Conservation (phyloP, 495 filamentous ascomycete genomes). For the Podospora didyma region DNA sequence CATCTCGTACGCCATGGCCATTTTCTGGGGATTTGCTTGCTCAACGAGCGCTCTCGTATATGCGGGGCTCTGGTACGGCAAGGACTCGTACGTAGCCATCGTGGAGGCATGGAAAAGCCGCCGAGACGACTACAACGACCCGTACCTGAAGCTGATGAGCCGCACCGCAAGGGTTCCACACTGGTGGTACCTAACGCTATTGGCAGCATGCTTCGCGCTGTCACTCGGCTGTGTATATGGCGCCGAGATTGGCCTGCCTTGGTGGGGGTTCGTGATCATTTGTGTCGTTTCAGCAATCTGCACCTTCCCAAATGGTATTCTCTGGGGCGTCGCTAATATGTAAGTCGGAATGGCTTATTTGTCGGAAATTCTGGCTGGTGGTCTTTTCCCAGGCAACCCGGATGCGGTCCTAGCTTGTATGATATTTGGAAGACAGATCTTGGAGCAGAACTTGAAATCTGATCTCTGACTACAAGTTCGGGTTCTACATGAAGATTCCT, state of each 20-base stretch:
- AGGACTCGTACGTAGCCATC: conserved; percentile 4
- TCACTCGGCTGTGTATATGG: conserved; percentile 43
- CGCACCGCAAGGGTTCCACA: conserved; percentile 27
- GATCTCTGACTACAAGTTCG: conserved; percentile 28
- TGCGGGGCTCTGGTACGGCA: conserved; percentile 10
- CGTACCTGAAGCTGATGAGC: conserved; percentile 17
- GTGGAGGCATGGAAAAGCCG: conserved; percentile 7
- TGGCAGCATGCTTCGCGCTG: conserved; percentile 41
- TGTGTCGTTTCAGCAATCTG: conserved; percentile 23
- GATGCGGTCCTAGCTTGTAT: conserved; percentile 25
- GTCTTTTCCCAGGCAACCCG: conserved; percentile 22
- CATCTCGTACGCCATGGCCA: conserved; percentile 36
- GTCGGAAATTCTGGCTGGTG: conserved; percentile 27
- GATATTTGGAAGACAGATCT: conserved; percentile 23
- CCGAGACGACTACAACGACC: conserved; percentile 12
- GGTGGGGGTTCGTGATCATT: conserved; percentile 50
- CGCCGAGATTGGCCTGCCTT: conserved; percentile 46
- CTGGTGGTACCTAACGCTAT: conserved; percentile 48
- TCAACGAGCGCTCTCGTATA: conserved; percentile 12
- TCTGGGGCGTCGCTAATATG: conserved; percentile 25
- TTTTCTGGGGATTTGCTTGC: conserved; percentile 14
- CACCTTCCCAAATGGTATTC: conserved; percentile 21
- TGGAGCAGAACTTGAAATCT: conserved; percentile 28
- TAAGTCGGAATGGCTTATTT: conserved; percentile 20
- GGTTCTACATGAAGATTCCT: conserved; percentile 42